These are phyloP conservation scores for Coniochaeta sp. DNA, from an alignment of 2,329 filamentous ascomycete genomes.

Conservation along the genomic window DNA sequence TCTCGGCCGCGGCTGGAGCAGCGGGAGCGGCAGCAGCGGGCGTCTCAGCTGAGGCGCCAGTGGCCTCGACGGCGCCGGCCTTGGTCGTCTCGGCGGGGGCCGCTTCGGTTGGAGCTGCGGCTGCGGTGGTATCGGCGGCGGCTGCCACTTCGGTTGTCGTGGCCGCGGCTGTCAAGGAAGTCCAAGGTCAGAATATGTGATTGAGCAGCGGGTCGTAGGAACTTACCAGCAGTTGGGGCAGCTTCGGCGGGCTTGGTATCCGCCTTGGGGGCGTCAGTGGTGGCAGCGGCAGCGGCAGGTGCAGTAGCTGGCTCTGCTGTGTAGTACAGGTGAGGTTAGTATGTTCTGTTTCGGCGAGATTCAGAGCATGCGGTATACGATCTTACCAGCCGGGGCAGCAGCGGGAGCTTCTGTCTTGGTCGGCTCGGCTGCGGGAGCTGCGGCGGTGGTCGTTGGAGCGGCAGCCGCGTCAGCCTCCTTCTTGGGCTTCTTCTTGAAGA, in stretches of 20 bases:
- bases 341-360: too few relatives aligned
- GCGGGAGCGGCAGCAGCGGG: conserved; percentile 11
- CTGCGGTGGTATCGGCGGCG: conserved; percentile 5
- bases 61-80: conserved; percentile 18
- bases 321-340: neutral
- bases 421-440: conserved; percentile 20
- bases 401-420: conserved; percentile 27
- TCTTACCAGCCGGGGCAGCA: conserved; percentile 16
- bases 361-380: conserved; percentile 6
- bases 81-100: conserved; percentile 18
- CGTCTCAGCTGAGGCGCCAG: conserved; percentile 10
- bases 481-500: conserved; percentile 40
- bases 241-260: conserved; percentile 11
- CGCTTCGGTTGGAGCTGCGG: conserved; percentile 9
- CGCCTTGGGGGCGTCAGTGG: conserved; percentile 4
- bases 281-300: conserved; percentile 7
- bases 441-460: conserved; percentile 16
- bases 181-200: neutral
- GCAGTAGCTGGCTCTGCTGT: conserved; percentile 9
- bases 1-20: conserved; percentile 13
- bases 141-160: conserved; percentile 2
- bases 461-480: conserved; percentile 21
- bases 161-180: neutral
- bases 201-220: neutral
- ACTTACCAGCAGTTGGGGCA: conserved; percentile 5